These are phyloP conservation scores for Cutaneotrichosporon sp. DNA, from an alignment of 1,284 basidiomycete genomes.

Conservation along the genomic window DNA sequence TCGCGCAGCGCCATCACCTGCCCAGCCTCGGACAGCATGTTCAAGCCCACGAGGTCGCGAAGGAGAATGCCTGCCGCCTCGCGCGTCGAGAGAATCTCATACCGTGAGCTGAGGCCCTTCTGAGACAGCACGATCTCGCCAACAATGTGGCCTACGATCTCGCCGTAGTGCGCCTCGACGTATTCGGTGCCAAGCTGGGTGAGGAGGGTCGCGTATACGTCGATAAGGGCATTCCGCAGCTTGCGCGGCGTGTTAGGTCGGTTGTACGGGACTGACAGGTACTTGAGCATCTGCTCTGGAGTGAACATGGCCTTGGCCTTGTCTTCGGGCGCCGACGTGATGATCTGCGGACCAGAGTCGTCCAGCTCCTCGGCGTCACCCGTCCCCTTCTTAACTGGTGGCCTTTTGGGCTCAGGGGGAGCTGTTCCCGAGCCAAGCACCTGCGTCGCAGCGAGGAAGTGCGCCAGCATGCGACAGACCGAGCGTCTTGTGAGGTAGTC, in stretches of 20 bases:
- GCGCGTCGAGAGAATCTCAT: constrained; percentile 72
- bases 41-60: constrained; percentile 78
- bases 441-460: constrained; percentile 82
- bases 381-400: constrained; percentile 60
- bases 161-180: constrained; percentile 77
- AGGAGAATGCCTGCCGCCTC: constrained; percentile 74
- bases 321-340: constrained; percentile 57
- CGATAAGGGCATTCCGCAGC: constrained; percentile 78
- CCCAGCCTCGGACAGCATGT: constrained; percentile 87
- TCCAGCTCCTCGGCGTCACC: constrained; percentile 63
- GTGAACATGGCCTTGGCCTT: constrained; percentile 73
- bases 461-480: constrained; percentile 75
- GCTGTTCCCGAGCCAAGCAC: constrained; percentile 63
- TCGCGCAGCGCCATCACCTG: constrained; percentile 90
- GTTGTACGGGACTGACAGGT: constrained; percentile 77
- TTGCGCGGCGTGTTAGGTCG: constrained; percentile 67
- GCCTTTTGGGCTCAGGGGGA: constrained; percentile 57
- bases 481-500: constrained; percentile 82
- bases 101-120: constrained; percentile 61
- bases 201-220: constrained; percentile 80
- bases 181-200: constrained; percentile 72
- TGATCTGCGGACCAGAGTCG: constrained; percentile 57
- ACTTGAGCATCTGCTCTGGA: constrained; percentile 74
- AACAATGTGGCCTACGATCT: constrained; percentile 76
- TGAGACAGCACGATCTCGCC: constrained; percentile 67